Evolutionary conservation across 108 stramenopile species (phyloP).

Genomic region (Thalassiosira profunda): DNA sequence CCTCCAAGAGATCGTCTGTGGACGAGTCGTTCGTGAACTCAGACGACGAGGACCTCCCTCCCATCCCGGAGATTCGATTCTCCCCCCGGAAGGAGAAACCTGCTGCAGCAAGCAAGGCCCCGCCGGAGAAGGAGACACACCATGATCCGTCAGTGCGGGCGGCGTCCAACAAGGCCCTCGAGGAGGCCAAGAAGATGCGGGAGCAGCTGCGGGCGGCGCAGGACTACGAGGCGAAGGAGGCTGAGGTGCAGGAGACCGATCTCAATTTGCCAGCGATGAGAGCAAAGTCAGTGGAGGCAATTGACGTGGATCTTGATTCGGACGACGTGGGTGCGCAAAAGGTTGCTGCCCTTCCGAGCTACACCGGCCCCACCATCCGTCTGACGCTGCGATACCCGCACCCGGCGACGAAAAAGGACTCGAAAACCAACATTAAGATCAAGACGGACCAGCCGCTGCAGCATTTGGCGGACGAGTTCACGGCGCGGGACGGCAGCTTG

Average conservation of each 20-base stretch:
- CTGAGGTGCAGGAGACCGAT: too few species aligned
- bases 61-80: background rate
- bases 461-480: constrained; percentile 24
- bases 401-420: constrained; percentile 18
- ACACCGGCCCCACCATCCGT: constrained; percentile 15
- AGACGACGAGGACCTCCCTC: constrained; percentile 1
- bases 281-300: background rate
- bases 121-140: background rate
- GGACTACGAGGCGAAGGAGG: constrained; percentile 61
- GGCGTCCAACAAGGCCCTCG: constrained; percentile 7
- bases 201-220: constrained; percentile 45
- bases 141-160: constrained; percentile 24
- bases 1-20: background rate
- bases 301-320: background rate
- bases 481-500: too few species aligned
- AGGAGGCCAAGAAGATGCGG: constrained; percentile 19
- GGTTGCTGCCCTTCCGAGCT: too few species aligned
- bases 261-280: constrained; percentile 24
- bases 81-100: too few species aligned
- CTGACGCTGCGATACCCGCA: constrained; percentile 28
- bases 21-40: background rate
- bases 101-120: background rate
- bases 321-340: too few species aligned
- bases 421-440: constrained; percentile 20
- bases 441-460: constrained; percentile 42